phyloP scores from a whole-genome alignment of 139 green algal genomes.

The Zygnema cylindricum region DNA sequence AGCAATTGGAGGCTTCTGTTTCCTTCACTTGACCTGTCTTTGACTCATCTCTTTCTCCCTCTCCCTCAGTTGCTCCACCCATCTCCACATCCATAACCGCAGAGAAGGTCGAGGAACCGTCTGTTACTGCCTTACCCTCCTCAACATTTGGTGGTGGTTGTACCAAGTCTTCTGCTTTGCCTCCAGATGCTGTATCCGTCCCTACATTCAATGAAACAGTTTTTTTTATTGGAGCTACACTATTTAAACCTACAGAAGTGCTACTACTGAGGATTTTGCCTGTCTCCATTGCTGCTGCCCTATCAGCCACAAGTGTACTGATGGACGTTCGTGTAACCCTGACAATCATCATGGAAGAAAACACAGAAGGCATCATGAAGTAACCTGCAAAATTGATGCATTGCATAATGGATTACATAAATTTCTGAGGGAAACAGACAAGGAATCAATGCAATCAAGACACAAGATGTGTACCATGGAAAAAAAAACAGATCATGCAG shows the following conservation, averaged over 20 bases:
- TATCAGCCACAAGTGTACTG: conserved; percentile 1
- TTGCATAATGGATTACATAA: too few species aligned
- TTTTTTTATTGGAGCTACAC: background rate
- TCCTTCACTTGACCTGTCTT: too few species aligned
- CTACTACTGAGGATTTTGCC: background rate
- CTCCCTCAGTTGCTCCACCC: background rate
- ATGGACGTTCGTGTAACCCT: conserved; percentile 21
- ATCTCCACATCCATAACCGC: background rate
- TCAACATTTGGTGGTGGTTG: background rate
- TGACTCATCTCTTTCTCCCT: too few species aligned
- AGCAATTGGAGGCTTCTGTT: background rate
- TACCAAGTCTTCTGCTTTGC: background rate
- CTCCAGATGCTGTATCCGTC: background rate
- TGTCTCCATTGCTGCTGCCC: background rate
- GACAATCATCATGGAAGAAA: too few species aligned
- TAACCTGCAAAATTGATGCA: too few species aligned
- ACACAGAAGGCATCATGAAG: too few species aligned
- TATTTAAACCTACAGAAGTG: too few species aligned
- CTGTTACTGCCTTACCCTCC: background rate
- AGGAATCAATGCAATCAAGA: too few species aligned
- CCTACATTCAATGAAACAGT: background rate
- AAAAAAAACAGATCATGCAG: too few species aligned
- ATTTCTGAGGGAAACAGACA: background rate
- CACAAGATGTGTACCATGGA: too few species aligned
- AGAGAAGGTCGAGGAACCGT: background rate